Evolutionary conservation across 2,329 filamentous ascomycete genomes (phyloP).

Genomic region (Fusarium lyarnte): DNA sequence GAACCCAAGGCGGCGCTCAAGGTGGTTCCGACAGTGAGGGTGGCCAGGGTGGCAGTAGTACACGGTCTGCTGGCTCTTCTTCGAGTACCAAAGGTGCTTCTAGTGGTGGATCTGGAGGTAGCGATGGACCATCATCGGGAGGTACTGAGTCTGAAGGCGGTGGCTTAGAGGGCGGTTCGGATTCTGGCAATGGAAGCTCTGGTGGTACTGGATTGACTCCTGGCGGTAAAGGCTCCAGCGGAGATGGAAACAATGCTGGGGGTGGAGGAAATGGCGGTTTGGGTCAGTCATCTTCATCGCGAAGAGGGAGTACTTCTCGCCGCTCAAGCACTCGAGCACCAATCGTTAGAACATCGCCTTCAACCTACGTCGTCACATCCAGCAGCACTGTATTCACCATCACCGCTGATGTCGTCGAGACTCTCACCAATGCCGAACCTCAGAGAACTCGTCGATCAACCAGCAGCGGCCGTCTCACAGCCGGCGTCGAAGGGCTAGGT

Average conservation of each 20-base stretch:
- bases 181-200: not conserved
- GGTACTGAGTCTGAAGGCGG: not conserved
- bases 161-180: not conserved
- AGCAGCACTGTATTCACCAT: not conserved
- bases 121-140: not conserved
- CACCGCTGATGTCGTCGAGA: not conserved
- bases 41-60: not conserved
- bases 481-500: not conserved
- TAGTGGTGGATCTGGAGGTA: not conserved
- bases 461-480: not conserved
- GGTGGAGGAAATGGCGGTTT: not conserved
- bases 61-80: not conserved
- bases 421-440: not conserved
- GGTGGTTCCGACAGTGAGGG: not conserved
- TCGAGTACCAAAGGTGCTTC: not conserved
- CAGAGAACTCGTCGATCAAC: too few relatives aligned
- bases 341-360: not conserved
- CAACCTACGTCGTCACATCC: conserved; percentile 4
- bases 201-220: not conserved
- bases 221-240: not conserved
- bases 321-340: not conserved
- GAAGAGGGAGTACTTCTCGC: not conserved
- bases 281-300: not conserved
- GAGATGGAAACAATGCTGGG: not conserved
- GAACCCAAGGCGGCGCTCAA: not conserved